Evolutionary conservation across 129 eudicot genomes (phyloP).

Genomic region (Calendula officinalis): DNA sequence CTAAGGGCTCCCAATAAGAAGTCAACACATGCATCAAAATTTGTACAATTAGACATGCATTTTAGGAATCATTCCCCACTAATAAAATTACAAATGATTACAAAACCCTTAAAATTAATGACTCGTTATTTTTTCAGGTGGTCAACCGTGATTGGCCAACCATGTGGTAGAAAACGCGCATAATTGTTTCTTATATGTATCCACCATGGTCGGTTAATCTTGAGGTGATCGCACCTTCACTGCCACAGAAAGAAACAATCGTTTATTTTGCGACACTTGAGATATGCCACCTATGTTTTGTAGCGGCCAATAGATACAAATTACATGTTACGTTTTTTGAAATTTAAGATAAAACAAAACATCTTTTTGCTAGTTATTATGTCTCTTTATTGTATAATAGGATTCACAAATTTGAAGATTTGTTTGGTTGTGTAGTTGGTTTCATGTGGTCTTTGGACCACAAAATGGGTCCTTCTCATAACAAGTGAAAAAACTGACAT

Average conservation of each 20-base stretch:
- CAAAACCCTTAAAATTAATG: too few relatives aligned
- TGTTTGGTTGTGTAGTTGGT: conserved; percentile 5
- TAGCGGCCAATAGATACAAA: conserved; percentile 5
- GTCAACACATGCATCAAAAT: too few relatives aligned
- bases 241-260: neutral
- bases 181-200: neutral
- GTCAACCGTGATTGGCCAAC: neutral
- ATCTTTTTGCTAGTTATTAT: neutral
- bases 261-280: conserved; percentile 1
- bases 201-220: neutral
- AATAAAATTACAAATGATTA: too few relatives aligned
- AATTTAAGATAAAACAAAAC: neutral
- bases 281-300: conserved; percentile 12
- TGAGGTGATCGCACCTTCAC: neutral
- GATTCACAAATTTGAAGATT: conserved; percentile 17
- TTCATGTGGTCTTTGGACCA: conserved; percentile 10
- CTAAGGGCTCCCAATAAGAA: too few relatives aligned
- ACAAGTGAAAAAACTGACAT: neutral
- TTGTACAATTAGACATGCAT: too few relatives aligned
- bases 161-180: neutral
- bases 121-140: too few relatives aligned
- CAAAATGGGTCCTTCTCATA: conserved; percentile 9
- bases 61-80: too few relatives aligned
- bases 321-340: neutral
- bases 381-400: conserved; percentile 1